Evolutionary conservation across 495 filamentous ascomycete species (phyloP).

Genomic region (Hypoxylon trugodes): DNA sequence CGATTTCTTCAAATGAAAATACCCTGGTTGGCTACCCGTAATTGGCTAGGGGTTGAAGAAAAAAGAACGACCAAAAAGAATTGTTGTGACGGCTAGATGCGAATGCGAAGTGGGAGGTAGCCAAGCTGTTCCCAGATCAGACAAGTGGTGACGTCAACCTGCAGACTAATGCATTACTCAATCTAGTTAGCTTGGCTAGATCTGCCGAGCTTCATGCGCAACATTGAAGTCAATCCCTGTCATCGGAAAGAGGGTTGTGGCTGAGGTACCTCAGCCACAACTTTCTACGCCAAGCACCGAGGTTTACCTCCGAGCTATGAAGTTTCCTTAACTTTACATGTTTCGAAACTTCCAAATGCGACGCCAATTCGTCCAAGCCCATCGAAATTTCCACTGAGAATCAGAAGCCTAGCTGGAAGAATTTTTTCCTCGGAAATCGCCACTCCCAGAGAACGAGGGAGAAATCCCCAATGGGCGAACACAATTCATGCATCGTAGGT

Average conservation of each 20-base stretch:
- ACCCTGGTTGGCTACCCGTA: too few species aligned
- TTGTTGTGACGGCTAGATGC: background rate
- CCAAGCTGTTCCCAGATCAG: slow-evolving; percentile 20
- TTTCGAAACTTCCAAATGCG: background rate
- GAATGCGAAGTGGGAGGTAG: slow-evolving; percentile 13
- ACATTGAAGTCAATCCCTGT: slow-evolving; percentile 4
- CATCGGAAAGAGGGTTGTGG: background rate
- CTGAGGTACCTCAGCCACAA: slow-evolving; percentile 7
- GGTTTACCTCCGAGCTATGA: too few species aligned
- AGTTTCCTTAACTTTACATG: too few species aligned
- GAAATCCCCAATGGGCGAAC: too few species aligned
- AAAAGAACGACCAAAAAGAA: background rate
- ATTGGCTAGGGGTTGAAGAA: too few species aligned
- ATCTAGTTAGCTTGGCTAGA: slow-evolving; percentile 21
- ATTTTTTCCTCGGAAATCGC: too few species aligned
- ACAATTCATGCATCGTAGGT: too few species aligned
- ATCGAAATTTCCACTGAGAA: background rate
- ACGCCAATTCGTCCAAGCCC: background rate
- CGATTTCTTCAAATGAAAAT: too few species aligned
- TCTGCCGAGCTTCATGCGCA: slow-evolving; percentile 14
- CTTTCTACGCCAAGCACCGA: background rate
- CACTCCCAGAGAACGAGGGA: too few species aligned
- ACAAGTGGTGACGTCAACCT: slow-evolving; percentile 35
- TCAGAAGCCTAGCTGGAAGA: too few species aligned
- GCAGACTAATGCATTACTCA: slow-evolving; percentile 16